These are phyloP conservation scores for Reticulascus tulasneorum DNA, from an alignment of 2,329 filamentous ascomycete genomes.

Conservation along the genomic window DNA sequence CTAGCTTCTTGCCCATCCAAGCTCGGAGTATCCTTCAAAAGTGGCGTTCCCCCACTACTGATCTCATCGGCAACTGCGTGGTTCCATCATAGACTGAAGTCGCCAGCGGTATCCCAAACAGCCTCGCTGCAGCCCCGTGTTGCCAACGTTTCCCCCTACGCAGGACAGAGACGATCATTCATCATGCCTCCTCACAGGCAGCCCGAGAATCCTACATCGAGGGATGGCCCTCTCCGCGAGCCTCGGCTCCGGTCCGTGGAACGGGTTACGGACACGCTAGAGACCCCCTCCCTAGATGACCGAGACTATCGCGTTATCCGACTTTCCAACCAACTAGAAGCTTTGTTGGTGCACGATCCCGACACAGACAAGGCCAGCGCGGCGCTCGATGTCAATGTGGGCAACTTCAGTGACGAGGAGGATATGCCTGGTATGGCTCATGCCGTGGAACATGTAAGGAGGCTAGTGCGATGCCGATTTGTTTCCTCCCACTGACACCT, in stretches of 20 bases:
- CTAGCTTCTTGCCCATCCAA: constrained; percentile 2
- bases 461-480: not conserved
- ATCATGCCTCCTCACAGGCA: not conserved
- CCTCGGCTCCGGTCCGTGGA: constrained; percentile 27
- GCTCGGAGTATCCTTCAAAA: constrained; percentile 8
- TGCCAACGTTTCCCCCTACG: constrained; percentile 2
- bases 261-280: constrained; percentile 64
- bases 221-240: constrained; percentile 22
- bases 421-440: constrained; percentile 95
- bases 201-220: not conserved
- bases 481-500: constrained; percentile 3
- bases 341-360: constrained; percentile 85
- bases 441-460: constrained; percentile 81
- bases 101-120: constrained; percentile 8
- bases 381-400: constrained; percentile 91
- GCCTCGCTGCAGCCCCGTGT: constrained; percentile 10
- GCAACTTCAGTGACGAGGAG: constrained; percentile 87
- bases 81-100: no score
- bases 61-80: no score
- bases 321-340: constrained; percentile 83
- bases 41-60: constrained; percentile 12
- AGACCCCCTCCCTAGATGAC: constrained; percentile 82
- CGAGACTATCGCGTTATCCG: constrained; percentile 83
- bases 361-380: constrained; percentile 97
- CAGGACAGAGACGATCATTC: no score